Evolutionary conservation across 169 alveolate genomes (phyloP), one percentile per base, ranked within the genome.

Genomic region (Blepharisma undulans): DNA sequence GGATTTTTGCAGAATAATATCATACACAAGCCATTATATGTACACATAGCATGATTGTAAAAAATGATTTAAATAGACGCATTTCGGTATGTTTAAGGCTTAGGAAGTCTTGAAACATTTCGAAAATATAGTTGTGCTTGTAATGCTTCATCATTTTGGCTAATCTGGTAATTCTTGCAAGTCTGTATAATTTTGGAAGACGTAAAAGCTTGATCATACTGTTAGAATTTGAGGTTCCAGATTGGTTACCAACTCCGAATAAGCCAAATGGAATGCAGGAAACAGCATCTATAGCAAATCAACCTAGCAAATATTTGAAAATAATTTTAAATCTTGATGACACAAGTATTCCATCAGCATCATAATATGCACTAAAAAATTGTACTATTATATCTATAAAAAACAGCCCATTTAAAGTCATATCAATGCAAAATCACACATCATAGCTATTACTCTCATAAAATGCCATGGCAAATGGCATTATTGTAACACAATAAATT

Each of bases 1-100:
- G 90, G 21, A 95, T 48, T 85, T 90, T 91, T 4, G 95, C 95
- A 92, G 90, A 76, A 80, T 92, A 91, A 32, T 87, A 78, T 95
- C 96, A 92, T 71, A 91, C 80, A 61, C 96, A 94, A 5, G 94
- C 92, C 33, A 92, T 85, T 59, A 94, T 60, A 79, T 94, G 96
- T 12, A 95, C 95, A 22, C 91, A 78, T 12, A 95, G 48, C 36
- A 93, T 72, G 0, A 95, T 94, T 32, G 92, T 77, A 18, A 96
- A 33, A 33, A 92, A 91, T 19, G 90, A 32, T 4, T 72, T 71
- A 1, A 87, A 25, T 18, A 93, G 61, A 74, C 94, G 89, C 60
- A 92, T 74, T 48, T 81, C 66, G 30, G 94, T 93, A 48, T 90
- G 92, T 32, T 93, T 93, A n/a, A 93, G 59, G 27, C 88, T 61